These are phyloP conservation scores for Spergularia bocconei DNA, from an alignment of 148 eudicot genomes.

Conservation along the genomic window DNA sequence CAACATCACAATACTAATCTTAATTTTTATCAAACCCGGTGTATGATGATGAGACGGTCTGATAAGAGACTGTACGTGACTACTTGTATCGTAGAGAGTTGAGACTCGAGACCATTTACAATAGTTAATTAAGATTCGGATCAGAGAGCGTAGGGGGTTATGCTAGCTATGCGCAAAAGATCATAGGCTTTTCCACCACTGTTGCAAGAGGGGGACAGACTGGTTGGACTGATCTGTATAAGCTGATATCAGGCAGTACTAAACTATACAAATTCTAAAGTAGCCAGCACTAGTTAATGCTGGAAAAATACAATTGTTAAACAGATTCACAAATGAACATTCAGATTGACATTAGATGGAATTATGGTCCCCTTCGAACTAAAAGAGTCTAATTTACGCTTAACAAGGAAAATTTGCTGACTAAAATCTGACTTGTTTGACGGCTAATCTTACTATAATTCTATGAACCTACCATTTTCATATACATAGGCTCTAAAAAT, in stretches of 20 bases:
- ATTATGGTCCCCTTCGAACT: constrained; percentile 16
- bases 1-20: no score
- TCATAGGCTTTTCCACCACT: no score
- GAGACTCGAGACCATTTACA: no score
- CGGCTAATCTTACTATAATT: constrained; percentile 3
- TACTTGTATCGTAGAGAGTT: no score
- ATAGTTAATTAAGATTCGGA: no score
- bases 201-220: no score
- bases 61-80: no score
- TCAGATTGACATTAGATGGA: background rate
- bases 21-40: no score
- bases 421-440: background rate
- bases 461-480: constrained; percentile 1
- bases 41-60: no score
- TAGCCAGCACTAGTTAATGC: background rate
- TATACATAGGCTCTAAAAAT: background rate
- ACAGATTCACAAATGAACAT: background rate
- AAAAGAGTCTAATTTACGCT: background rate
- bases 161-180: no score
- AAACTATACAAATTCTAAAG: background rate
- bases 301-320: background rate
- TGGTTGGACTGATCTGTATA: no score
- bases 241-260: background rate
- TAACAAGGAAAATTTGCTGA: background rate
- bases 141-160: no score